Conservation (phyloP, 2,329 filamentous ascomycete genomes). For the Epichloe aotearoae region DNA sequence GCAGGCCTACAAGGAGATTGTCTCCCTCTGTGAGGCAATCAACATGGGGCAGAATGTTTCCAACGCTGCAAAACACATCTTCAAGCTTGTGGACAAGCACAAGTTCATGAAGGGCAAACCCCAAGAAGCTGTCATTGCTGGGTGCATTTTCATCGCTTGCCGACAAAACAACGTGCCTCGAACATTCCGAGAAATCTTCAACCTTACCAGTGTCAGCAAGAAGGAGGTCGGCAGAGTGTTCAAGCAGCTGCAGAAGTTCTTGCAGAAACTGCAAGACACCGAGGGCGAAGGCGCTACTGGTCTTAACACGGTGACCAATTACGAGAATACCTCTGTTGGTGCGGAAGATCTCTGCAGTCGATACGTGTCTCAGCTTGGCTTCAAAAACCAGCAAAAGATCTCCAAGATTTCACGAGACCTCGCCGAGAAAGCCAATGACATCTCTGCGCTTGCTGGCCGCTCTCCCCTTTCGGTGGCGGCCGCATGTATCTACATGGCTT, state of each 20-base stretch:
- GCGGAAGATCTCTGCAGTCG: slow-evolving; percentile 77
- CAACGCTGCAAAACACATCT: slow-evolving; percentile 87
- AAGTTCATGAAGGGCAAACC: slow-evolving; percentile 93
- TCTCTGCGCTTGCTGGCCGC: slow-evolving; percentile 75
- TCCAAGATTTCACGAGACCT: slow-evolving; percentile 70
- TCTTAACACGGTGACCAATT: slow-evolving; percentile 49
- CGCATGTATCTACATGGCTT: slow-evolving; percentile 93
- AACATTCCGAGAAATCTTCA: slow-evolving; percentile 89
- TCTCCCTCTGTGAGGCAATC: slow-evolving; percentile 75
- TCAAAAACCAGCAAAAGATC: slow-evolving; percentile 57
- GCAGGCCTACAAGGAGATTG: slow-evolving; percentile 80
- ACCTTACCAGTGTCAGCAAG: slow-evolving; percentile 84
- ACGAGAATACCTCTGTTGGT: slow-evolving; percentile 65
- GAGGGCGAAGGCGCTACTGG: slow-evolving; percentile 31
- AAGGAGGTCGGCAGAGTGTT: slow-evolving; percentile 96
- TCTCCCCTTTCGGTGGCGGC: slow-evolving; percentile 90
- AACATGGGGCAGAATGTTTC: slow-evolving; percentile 69
- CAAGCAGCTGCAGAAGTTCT: slow-evolving; percentile 81
- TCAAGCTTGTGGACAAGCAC: slow-evolving; percentile 85
- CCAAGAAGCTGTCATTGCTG: slow-evolving; percentile 84
- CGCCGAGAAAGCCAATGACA: slow-evolving; percentile 61
- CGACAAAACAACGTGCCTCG: slow-evolving; percentile 77
- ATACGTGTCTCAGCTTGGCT: slow-evolving; percentile 73
- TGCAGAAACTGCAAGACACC: slow-evolving; percentile 58
- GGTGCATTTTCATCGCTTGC: slow-evolving; percentile 95